Evolutionary conservation across 306 rosid species (phyloP).

Genomic region (Fagus crenata): DNA sequence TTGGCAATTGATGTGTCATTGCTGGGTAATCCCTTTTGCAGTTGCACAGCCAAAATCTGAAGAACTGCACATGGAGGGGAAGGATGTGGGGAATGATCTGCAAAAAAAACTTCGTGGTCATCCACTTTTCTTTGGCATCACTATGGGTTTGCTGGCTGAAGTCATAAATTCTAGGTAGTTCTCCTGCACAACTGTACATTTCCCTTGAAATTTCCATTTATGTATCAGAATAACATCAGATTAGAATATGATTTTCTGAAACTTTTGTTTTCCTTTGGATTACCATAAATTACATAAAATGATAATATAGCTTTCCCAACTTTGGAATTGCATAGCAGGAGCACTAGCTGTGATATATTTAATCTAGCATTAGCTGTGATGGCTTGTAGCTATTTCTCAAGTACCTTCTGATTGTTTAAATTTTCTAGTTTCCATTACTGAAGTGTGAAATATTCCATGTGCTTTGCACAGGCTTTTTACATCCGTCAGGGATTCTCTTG

Average conservation of each 20-base stretch:
- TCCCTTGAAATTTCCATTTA: not conserved
- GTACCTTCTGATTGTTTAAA: not conserved
- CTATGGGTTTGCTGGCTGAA: slow-evolving; percentile 95
- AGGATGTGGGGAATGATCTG: slow-evolving; percentile 37
- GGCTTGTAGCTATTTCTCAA: not conserved
- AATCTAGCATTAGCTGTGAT: not conserved
- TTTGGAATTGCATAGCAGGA: not conserved
- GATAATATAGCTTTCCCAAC: not conserved
- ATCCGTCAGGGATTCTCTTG: slow-evolving; percentile 90
- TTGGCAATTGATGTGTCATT: not conserved
- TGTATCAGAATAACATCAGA: not conserved
- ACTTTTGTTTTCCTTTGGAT: not conserved
- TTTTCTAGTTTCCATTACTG: slow-evolving; percentile 21
- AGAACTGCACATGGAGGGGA: slow-evolving; percentile 34
- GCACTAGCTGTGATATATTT: not conserved
- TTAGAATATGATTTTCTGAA: not conserved
- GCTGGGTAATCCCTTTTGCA: slow-evolving; percentile 36
- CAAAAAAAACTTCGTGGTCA: slow-evolving; percentile 62
- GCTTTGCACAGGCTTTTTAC: slow-evolving; percentile 82
- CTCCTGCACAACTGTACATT: slow-evolving; percentile 28
- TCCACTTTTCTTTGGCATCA: slow-evolving; percentile 94
- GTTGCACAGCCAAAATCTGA: slow-evolving; percentile 44
- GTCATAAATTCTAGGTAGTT: slow-evolving; percentile 91
- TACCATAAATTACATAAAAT: not conserved
- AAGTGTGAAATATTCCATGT: slow-evolving; percentile 23